Evolutionary conservation across 2,329 filamentous ascomycete genomes (phyloP).

Genomic region (Phoma sp.): DNA sequence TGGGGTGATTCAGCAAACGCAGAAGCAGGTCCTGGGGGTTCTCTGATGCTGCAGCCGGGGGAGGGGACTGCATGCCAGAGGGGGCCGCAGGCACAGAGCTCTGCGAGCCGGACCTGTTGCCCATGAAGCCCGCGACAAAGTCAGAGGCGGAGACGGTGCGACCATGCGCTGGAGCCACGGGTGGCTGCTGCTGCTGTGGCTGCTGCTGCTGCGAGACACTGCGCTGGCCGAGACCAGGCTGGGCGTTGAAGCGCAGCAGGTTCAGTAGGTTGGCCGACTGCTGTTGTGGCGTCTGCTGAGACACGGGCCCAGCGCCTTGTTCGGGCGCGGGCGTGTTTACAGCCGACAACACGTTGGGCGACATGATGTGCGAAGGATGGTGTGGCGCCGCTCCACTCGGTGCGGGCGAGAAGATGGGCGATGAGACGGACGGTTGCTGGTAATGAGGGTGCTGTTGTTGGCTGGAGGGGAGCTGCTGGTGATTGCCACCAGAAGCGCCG

Average conservation of each 20-base stretch:
- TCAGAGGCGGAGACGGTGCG: conserved; percentile 63
- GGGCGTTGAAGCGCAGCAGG: conserved; percentile 69
- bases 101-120: conserved; percentile 51
- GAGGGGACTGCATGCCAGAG: conserved; percentile 33
- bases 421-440: conserved; percentile 65
- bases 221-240: conserved; percentile 48
- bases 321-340: conserved; percentile 52
- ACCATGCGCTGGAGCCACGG: conserved; percentile 34
- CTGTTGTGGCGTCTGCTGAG: conserved; percentile 49
- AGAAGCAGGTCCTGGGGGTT: conserved; percentile 87
- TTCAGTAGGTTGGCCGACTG: conserved; percentile 67
- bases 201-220: conserved; percentile 40
- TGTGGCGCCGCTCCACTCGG: conserved; percentile 62
- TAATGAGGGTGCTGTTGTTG: conserved; percentile 48
- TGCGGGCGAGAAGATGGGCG: conserved; percentile 65
- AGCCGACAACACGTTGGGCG: conserved; percentile 60
- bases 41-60: conserved; percentile 50
- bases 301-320: conserved; percentile 48
- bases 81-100: conserved; percentile 42
- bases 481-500: conserved; percentile 32
- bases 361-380: conserved; percentile 65
- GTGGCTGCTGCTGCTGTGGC: conserved; percentile 13
- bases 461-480: conserved; percentile 27
- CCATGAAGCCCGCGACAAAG: conserved; percentile 64
- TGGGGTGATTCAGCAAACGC: conserved; percentile 82